Evolutionary conservation across 2,329 filamentous ascomycete genomes (phyloP).

Genomic region (Epichloe uncinata): DNA sequence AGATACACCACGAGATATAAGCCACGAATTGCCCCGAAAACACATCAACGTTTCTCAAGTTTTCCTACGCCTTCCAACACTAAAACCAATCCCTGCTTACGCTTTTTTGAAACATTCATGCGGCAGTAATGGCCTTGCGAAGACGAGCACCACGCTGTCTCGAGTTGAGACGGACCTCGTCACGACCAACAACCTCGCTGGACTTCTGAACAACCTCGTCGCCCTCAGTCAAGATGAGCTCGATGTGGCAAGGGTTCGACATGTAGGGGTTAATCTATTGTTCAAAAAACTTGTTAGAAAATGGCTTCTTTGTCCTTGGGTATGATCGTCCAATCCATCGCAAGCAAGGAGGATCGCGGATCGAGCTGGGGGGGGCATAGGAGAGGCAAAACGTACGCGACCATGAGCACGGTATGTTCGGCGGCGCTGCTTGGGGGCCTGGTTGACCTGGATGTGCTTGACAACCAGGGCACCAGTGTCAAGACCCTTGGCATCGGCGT

Average conservation of each 20-base stretch:
- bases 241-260: slow-evolving; percentile 99
- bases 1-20: slow-evolving; percentile 26
- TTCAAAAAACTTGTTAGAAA: slow-evolving; percentile 12
- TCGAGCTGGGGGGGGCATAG: neutral
- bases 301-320: neutral
- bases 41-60: slow-evolving; percentile 7
- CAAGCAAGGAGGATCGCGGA: neutral
- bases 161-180: slow-evolving; percentile 60
- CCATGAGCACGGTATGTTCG: slow-evolving; percentile 99
- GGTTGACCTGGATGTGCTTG: slow-evolving; percentile 99
- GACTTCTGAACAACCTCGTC: slow-evolving; percentile 94
- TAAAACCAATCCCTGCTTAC: slow-evolving; percentile 5
- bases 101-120: slow-evolving; percentile 29
- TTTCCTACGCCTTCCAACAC: slow-evolving; percentile 6
- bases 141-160: slow-evolving; percentile 74
- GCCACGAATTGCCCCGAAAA: slow-evolving; percentile 18
- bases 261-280: slow-evolving; percentile 98
- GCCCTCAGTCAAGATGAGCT: slow-evolving; percentile 96
- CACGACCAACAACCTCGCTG: slow-evolving; percentile 62
- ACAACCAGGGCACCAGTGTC: slow-evolving; percentile 95
- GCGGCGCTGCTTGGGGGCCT: slow-evolving; percentile 98
- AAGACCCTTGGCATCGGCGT: slow-evolving; percentile 92
- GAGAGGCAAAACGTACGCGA: slow-evolving; percentile 59
- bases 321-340: neutral
- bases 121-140: slow-evolving; percentile 51